Base-by-base conservation (phyloP, 306 rosid species). In the Trifolium subterraneum region DNA sequence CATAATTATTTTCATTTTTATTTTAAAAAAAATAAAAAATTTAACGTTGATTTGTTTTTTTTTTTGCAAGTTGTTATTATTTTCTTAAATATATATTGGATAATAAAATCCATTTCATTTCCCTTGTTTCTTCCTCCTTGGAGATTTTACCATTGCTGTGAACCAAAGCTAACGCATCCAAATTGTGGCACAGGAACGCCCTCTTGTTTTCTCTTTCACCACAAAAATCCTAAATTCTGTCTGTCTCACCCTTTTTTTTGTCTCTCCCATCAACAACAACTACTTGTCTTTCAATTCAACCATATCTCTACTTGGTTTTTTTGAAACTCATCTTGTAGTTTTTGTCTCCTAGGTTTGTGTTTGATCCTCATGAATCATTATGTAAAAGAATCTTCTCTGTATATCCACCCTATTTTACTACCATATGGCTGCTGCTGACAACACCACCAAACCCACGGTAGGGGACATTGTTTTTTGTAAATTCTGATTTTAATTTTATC, bases 361-460 rank as follows among this genome's bases (percentile, higher is more conserved):
- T 70, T 41, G 76, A 87, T 82, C 76, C 79, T 77, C 80, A 87
- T 87, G 88, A 80, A 75, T 68, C 31, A 52, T 82, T 65, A 84
- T 65, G 6, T 29, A 29, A 29, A 29, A 29, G 1, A 29, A 29
- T 35, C 51, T 44, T 50, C 36, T 47, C 47, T 47, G 59, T 58
- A 45, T 75, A 65, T 60, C 38, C 59, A 76, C 68, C 83, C 56
- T 74, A 0, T 60, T 71, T 79, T 1, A 10, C 69, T 68, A 73
- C 63, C 83, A 33, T 70, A 88, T 88, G 92, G 92, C 84, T 64
- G 81, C 56, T 38, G 59, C 63, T 76, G 76, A 83, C 29, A 42
- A 50, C 68, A 44, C 81, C 47, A 41, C 4, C 47, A 41, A 41
- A 3, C 73, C 72, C 0, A 85, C 81, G 89, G 86, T 85, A 48